Base-by-base conservation (phyloP, 257 asterid species). In the Plantago elongata region DNA sequence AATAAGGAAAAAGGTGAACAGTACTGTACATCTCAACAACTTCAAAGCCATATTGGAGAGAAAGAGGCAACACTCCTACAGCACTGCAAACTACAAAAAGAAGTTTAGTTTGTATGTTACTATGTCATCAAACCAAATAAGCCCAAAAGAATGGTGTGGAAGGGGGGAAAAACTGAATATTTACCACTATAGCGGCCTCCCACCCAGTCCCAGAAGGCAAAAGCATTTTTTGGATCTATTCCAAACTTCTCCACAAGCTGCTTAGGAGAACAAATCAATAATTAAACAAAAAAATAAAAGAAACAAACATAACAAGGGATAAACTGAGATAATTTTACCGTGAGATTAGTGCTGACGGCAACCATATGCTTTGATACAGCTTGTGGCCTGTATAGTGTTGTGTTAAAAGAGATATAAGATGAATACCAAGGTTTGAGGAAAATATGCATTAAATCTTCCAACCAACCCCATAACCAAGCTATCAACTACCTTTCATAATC, bases 181-280 rank as follows among this genome's bases (percentile, higher is more conserved):
- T 65, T 81, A 85, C 99, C 97, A 48, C 99, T 93, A 70, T 87
- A 89, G 71, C 97, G 95, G 61, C 99, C 99, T 79, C 99, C 99
- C 38, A 93, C 99, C 99, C 99, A 93, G 71, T 93, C 99, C 99
- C 99, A 93, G 83, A 89, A 89, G 52, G 99, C 99, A 78, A 93
- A 93, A 74, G 99, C 92, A 87, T 93, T 93, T 37, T 83, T 85
- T 63, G 99, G 99, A 81, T 93, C 97, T 63, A 93, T 93, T 67
- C 99, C 99, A 73, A 93, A 93, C 78, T 89, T 81, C 74, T 93
- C 97, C 47, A 89, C 97, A 11, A 93, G 99, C 99, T 93, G 86
- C 74, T 77, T 42, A 45, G 51, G 42, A 54, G 38, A 51, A 51
- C 16, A 59, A 60, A 45, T 40, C 73, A 76, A 54, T 58, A 55